phyloP scores from a whole-genome alignment of 345 rosid species.

The Eutrema japonicum region DNA sequence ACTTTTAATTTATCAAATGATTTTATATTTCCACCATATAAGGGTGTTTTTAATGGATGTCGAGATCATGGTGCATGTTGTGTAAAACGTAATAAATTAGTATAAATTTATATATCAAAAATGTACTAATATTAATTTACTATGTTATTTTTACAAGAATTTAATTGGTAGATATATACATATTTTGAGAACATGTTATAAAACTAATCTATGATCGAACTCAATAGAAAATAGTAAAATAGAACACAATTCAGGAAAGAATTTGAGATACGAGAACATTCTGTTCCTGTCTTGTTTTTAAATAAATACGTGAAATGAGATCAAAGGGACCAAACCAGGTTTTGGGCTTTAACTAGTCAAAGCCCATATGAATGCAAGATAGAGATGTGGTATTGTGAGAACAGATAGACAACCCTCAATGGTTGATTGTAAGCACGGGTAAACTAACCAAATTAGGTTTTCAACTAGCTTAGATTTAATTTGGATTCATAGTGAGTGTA shows the following conservation, averaged over 20 bases:
- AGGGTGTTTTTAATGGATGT: too few relatives aligned
- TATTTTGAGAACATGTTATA: not conserved
- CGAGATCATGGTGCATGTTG: too few relatives aligned
- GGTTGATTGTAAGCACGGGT: not conserved
- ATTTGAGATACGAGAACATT: not conserved
- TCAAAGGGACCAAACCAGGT: not conserved
- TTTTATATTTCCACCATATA: too few relatives aligned
- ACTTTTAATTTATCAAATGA: too few relatives aligned
- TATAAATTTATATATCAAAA: too few relatives aligned
- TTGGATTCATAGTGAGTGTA: not conserved
- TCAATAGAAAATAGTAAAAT: not conserved
- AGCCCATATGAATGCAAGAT: conserved; percentile 7
- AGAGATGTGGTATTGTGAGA: too few relatives aligned
- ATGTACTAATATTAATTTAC: too few relatives aligned
- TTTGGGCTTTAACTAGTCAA: conserved; percentile 7
- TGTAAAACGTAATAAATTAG: too few relatives aligned
- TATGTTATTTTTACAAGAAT: too few relatives aligned
- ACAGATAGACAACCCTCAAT: not conserved
- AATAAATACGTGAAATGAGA: not conserved
- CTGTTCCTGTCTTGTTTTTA: too few relatives aligned
- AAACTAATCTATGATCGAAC: not conserved
- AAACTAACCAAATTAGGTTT: not conserved
- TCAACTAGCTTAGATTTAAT: conserved; percentile 6
- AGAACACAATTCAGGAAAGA: not conserved
- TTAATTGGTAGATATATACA: too few relatives aligned